Evolutionary conservation across 306 rosid species (phyloP).

Genomic region (Rosa chinensis): DNA sequence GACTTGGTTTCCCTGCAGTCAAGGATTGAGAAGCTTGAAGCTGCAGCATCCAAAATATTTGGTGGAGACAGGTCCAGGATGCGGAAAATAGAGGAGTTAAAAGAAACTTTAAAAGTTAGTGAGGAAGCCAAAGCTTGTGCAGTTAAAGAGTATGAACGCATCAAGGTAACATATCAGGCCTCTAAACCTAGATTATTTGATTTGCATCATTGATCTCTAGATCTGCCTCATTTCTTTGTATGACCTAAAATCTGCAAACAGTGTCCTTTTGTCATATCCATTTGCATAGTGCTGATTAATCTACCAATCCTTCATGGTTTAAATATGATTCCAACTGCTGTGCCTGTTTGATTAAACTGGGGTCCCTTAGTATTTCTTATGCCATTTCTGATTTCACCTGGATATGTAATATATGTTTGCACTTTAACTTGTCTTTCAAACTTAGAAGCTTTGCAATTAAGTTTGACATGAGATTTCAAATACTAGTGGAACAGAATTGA

Average conservation of each 20-base stretch:
- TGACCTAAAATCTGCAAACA: neutral
- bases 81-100: slow-evolving; percentile 76
- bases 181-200: neutral
- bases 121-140: slow-evolving; percentile 87
- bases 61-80: slow-evolving; percentile 79
- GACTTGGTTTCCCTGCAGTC: slow-evolving; percentile 72
- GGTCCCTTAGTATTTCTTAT: neutral
- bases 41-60: slow-evolving; percentile 83
- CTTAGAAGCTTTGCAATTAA: neutral
- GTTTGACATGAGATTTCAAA: neutral
- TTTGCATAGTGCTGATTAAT: slow-evolving; percentile 2
- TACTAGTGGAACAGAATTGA: neutral
- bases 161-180: slow-evolving; percentile 55
- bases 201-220: neutral
- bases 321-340: neutral
- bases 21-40: slow-evolving; percentile 84
- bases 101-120: slow-evolving; percentile 63
- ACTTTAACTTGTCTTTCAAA: neutral
- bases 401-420: neutral
- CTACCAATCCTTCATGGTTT: neutral
- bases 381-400: neutral
- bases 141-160: slow-evolving; percentile 73
- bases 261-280: neutral
- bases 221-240: neutral
- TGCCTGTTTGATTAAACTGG: neutral